These are phyloP conservation scores for Luvunga scandens DNA, from an alignment of 345 rosid genomes.

Conservation along the genomic window DNA sequence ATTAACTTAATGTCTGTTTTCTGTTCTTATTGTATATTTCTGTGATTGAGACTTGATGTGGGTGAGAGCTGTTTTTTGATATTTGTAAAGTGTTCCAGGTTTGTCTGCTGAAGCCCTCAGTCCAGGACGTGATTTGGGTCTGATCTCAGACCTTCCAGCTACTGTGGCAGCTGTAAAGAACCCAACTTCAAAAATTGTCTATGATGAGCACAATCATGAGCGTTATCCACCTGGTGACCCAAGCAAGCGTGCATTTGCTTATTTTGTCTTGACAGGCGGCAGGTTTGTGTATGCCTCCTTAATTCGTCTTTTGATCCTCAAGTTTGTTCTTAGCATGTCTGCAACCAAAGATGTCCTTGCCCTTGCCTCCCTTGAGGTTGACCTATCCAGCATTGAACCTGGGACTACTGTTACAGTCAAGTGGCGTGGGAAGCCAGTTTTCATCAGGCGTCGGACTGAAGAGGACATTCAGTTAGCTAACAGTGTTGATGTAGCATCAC, in stretches of 20 bases:
- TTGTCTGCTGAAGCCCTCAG: conserved; percentile 50
- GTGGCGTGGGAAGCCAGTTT: conserved; percentile 72
- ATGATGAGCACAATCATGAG: conserved; percentile 61
- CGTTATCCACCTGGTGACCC: conserved; percentile 65
- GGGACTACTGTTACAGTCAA: conserved; percentile 61
- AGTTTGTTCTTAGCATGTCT: conserved; percentile 67
- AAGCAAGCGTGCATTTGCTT: conserved; percentile 69
- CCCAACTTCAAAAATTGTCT: conserved; percentile 46
- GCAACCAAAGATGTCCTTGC: conserved; percentile 70
- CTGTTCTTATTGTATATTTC: not conserved
- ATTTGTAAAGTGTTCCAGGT: conserved; percentile 34
- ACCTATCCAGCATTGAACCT: conserved; percentile 54
- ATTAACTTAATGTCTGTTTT: not conserved
- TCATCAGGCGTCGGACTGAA: conserved; percentile 59
- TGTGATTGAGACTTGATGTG: not conserved
- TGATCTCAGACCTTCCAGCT: conserved; percentile 44
- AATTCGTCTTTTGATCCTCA: conserved; percentile 56
- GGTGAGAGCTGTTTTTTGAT: conserved; percentile 1
- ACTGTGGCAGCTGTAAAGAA: conserved; percentile 59
- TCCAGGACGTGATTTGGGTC: conserved; percentile 36
- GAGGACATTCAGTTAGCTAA: conserved; percentile 57
- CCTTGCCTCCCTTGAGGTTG: conserved; percentile 66
- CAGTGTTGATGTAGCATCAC: conserved; percentile 49
- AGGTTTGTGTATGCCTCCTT: conserved; percentile 65
- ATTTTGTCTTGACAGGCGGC: conserved; percentile 60